Evolutionary conservation across 106 monocot species (phyloP).

Genomic region (Phalaenopsis equestris): DNA sequence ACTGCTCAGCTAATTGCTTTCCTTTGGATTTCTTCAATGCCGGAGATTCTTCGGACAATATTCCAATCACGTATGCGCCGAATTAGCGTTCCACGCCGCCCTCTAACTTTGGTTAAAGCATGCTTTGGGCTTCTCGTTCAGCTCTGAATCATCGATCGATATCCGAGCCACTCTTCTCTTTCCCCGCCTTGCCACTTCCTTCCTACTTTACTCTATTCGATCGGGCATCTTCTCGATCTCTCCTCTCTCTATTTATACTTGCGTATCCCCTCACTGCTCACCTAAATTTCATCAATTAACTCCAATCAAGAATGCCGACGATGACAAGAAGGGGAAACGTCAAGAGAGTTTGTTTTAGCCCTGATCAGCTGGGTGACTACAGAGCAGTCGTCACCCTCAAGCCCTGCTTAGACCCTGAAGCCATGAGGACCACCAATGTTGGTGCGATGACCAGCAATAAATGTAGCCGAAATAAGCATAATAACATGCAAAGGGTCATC

Average conservation of each 20-base stretch:
- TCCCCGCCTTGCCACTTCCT: not conserved
- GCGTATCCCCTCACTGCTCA: not conserved
- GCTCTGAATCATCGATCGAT: not conserved
- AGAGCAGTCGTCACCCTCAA: not conserved
- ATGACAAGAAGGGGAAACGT: not conserved
- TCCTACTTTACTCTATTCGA: not conserved
- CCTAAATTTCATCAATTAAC: no score
- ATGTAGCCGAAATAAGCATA: not conserved
- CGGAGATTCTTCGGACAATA: conserved; percentile 6
- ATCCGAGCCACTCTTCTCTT: not conserved
- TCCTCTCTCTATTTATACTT: not conserved
- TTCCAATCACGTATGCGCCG: conserved; percentile 1
- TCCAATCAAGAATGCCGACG: not conserved
- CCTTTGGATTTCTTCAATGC: conserved; percentile 1
- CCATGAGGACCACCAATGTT: not conserved
- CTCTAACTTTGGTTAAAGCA: conserved; percentile 3
- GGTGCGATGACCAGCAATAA: not conserved
- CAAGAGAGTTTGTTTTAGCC: not conserved
- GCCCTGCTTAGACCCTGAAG: not conserved
- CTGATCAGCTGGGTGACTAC: not conserved
- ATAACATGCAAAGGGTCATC: not conserved
- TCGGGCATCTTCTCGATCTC: not conserved
- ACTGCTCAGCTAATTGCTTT: not conserved
- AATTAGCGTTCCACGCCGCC: conserved; percentile 5
- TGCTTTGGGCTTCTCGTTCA: not conserved